Evolutionary conservation across 2,329 filamentous ascomycete species (phyloP), one percentile per base, ranked within the genome.

Genomic region (Blastomyces parvus): DNA sequence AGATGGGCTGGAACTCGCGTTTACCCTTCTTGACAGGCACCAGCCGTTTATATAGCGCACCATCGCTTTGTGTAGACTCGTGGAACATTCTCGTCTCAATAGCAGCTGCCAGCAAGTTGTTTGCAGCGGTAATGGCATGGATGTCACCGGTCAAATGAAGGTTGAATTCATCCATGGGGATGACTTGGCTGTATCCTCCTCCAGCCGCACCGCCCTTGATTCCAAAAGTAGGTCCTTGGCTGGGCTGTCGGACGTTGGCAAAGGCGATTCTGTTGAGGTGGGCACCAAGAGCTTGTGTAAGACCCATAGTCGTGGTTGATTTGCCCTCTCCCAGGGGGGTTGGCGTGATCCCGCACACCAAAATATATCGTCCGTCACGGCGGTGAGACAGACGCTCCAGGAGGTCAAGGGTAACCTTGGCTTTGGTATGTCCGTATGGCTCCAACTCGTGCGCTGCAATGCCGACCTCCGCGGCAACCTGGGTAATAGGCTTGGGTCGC

Each of bases 111-210:
- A 99, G 84, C 64, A 99, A 82, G 78, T 99, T 99, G 83, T 97
- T 99, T 46, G 94, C 94, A 36, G 93, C 93, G 61, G 91, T 91
- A 72, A 99, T 94, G 68, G 94, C 94, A 76, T 99, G 94, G 63
- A 99, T 97, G 74, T 99, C 94, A 71, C 94, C 94, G 62, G 94
- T 99, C 71, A 99, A 80, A 76, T 99, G 94, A 73, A 99, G 81
- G 79, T 99, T 99, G 82, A 99, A 99, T 77, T 99, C 94, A 71
- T 99, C 94, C 94, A 99, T 99, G 64, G 94, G 94, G 71, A 99
- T 97, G 73, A 99, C 94, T 77, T 99, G 94, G 76, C 91, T 96
- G 84, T 97, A 99, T 48, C 94, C 94, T 76, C 94, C 94, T 71
- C 94, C 94, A 63, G 94, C 94, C 64, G 94, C 94, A 71, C 94